Evolutionary conservation across 164 flowering plant species (phyloP).

Genomic region (Aristolochia fimbriata): DNA sequence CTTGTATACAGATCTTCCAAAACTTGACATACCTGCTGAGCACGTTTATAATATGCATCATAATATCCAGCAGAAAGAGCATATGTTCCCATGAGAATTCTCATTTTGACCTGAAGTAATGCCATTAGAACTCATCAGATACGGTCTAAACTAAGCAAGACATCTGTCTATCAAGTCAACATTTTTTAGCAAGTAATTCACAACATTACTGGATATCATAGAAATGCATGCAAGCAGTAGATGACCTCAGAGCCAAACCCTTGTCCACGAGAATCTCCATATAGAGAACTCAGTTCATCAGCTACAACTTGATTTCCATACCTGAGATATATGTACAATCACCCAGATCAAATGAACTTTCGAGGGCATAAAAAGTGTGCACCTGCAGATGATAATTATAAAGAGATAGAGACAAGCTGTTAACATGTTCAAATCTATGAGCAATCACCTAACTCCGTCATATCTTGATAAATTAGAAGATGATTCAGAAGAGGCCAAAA

Average conservation of each 20-base stretch:
- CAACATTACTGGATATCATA: too few relatives aligned
- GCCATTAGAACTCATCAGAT: not conserved
- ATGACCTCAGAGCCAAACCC: slow-evolving; percentile 93
- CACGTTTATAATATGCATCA: slow-evolving; percentile 98
- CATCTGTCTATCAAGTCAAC: too few relatives aligned
- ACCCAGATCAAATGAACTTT: not conserved
- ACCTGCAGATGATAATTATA: not conserved
- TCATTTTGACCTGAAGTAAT: slow-evolving; percentile 72
- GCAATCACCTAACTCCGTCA: slow-evolving; percentile 85
- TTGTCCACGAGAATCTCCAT: slow-evolving; percentile 72
- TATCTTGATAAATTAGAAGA: slow-evolving; percentile 94
- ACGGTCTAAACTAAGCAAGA: not conserved
- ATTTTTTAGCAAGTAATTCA: too few relatives aligned
- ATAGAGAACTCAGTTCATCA: slow-evolving; percentile 61
- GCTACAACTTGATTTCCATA: slow-evolving; percentile 78
- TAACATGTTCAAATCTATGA: slow-evolving; percentile 1
- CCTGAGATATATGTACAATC: slow-evolving; percentile 19
- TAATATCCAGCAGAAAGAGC: slow-evolving; percentile 98
- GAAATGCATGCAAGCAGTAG: too few relatives aligned
- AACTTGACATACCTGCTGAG: slow-evolving; percentile 64
- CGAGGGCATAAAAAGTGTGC: not conserved
- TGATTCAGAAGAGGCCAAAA: slow-evolving; percentile 88
- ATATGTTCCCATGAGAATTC: slow-evolving; percentile 95
- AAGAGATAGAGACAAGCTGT: not conserved
- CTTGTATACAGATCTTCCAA: too few relatives aligned